Conservation (phyloP, 2,329 filamentous ascomycete species). For the Nectriaceae sp. region DNA sequence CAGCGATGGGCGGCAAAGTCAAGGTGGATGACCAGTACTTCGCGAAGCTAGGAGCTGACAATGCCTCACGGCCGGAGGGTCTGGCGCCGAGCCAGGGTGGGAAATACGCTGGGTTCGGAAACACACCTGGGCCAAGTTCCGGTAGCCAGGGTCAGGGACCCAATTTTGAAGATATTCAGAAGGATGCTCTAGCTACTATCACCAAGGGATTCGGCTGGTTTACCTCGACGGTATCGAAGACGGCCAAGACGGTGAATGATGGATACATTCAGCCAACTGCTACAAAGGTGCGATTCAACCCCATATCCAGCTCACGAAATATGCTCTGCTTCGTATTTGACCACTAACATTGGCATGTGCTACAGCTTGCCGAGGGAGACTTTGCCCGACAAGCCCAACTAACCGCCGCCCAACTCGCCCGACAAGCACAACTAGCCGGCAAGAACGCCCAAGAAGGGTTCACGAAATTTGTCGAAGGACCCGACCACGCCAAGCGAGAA, state of each 20-base stretch:
- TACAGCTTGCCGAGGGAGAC: conserved; percentile 76
- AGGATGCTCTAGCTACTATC: conserved; percentile 84
- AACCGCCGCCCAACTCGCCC: conserved; percentile 66
- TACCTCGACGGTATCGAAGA: conserved; percentile 81
- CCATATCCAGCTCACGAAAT: neutral
- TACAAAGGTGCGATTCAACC: conserved; percentile 67
- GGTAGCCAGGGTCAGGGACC: conserved; percentile 54
- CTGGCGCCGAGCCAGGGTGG: conserved; percentile 88
- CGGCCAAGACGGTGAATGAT: conserved; percentile 88
- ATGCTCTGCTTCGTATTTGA: conserved; percentile 1
- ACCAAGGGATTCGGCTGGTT: conserved; percentile 97
- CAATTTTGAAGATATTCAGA: conserved; percentile 84
- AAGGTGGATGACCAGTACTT: conserved; percentile 88
- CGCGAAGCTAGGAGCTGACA: conserved; percentile 78
- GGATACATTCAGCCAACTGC: conserved; percentile 92
- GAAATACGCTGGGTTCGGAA: conserved; percentile 91
- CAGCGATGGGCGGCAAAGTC: conserved; percentile 47
- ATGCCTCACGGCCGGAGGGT: conserved; percentile 72
- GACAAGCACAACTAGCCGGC: conserved; percentile 68
- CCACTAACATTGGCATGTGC: conserved; percentile 22
- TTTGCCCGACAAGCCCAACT: conserved; percentile 67
- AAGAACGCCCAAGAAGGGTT: conserved; percentile 78
- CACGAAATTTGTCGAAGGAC: conserved; percentile 85
- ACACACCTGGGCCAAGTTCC: conserved; percentile 60
- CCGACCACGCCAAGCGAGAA: conserved; percentile 42